Evolutionary conservation across 495 filamentous ascomycete genomes (phyloP).

Genomic region (Penicillium egyptiacum): DNA sequence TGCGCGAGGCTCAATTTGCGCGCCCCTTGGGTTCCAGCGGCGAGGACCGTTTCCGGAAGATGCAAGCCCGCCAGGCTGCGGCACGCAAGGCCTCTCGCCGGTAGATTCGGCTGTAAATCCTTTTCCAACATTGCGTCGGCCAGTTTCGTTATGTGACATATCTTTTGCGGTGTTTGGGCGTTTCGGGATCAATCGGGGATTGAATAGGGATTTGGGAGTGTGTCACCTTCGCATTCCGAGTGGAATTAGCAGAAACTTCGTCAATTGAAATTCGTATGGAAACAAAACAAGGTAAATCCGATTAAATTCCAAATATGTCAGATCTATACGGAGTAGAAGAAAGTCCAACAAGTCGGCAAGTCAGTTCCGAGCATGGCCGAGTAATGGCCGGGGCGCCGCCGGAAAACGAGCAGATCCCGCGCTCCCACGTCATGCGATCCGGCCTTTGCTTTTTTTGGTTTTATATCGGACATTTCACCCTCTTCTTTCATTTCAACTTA

Average conservation of each 20-base stretch:
- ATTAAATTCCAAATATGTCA: not conserved
- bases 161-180: slow-evolving; percentile 11
- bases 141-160: slow-evolving; percentile 12
- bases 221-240: slow-evolving; percentile 3
- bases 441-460: slow-evolving; percentile 32
- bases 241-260: slow-evolving; percentile 7
- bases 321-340: not conserved
- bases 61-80: slow-evolving; percentile 68
- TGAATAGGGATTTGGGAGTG: slow-evolving; percentile 11
- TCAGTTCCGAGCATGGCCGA: slow-evolving; percentile 21
- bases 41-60: slow-evolving; percentile 77
- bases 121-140: slow-evolving; percentile 2
- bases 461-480: slow-evolving; percentile 14
- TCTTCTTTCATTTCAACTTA: not conserved
- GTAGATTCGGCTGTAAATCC: slow-evolving; percentile 18
- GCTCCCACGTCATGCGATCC: slow-evolving; percentile 28
- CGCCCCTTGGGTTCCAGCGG: slow-evolving; percentile 71
- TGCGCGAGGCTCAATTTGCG: slow-evolving; percentile 51
- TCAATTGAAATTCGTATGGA: not conserved
- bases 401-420: slow-evolving; percentile 27
- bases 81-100: slow-evolving; percentile 48
- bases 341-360: not conserved
- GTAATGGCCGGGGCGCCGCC: slow-evolving; percentile 18
- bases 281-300: not conserved
- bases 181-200: slow-evolving; percentile 15